Evolutionary conservation across 73 alveolate genomes (phyloP).

Genomic region (Blepharisma japonicum): DNA sequence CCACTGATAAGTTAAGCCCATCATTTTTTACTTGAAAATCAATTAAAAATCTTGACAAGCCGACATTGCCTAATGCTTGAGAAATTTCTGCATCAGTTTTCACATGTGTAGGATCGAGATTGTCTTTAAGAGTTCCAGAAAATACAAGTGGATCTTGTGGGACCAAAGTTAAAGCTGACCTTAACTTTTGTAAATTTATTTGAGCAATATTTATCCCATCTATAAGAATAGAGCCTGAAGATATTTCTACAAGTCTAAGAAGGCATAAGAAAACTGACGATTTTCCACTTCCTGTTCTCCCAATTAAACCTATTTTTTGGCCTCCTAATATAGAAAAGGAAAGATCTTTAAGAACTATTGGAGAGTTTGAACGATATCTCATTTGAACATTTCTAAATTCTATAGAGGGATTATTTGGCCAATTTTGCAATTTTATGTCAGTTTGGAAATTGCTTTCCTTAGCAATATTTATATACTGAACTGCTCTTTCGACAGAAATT

Average conservation of each 20-base stretch:
- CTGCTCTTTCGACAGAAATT: conserved; percentile 23
- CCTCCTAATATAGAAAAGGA: conserved; percentile 66
- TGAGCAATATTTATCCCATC: conserved; percentile 54
- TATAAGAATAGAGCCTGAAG: conserved; percentile 44
- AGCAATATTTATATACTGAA: background rate
- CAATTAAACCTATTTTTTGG: conserved; percentile 86
- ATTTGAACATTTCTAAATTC: conserved; percentile 58
- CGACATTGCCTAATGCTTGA: conserved; percentile 49
- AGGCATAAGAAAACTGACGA: conserved; percentile 69
- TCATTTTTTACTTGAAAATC: background rate
- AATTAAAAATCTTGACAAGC: conserved; percentile 30
- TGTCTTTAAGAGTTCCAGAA: conserved; percentile 67
- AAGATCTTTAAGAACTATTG: conserved; percentile 67
- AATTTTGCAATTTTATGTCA: conserved; percentile 9
- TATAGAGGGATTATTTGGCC: conserved; percentile 66
- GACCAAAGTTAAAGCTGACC: conserved; percentile 57
- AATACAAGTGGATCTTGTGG: conserved; percentile 77
- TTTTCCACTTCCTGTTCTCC: conserved; percentile 98
- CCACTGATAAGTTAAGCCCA: conserved; percentile 41
- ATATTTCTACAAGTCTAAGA: conserved; percentile 53
- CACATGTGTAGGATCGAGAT: conserved; percentile 71
- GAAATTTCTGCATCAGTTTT: conserved; percentile 47
- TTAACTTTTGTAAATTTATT: conserved; percentile 62
- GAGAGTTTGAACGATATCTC: conserved; percentile 77
- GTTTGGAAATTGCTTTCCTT: background rate